These are phyloP conservation scores for Aureobasidium zeae DNA, from an alignment of 2,329 filamentous ascomycete species.

Conservation along the genomic window DNA sequence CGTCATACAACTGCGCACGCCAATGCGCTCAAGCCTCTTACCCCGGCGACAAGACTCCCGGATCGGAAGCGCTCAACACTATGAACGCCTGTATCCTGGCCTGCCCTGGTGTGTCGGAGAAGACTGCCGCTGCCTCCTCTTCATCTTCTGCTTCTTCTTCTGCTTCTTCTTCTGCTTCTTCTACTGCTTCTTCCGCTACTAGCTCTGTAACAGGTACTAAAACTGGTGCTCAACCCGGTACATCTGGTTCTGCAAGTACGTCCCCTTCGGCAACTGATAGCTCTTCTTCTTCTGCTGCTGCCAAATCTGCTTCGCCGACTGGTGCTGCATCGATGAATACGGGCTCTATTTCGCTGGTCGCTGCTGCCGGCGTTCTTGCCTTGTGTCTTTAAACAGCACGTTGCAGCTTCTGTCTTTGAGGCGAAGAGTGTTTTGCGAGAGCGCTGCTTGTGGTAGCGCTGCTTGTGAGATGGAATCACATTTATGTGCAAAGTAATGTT, in stretches of 20 bases:
- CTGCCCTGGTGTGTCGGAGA: conserved; percentile 23
- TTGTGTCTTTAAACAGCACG: neutral
- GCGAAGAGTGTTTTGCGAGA: too few relatives aligned
- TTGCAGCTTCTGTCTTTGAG: too few relatives aligned
- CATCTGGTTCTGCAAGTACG: neutral
- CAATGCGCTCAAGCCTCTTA: conserved; percentile 24
- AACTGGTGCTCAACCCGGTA: neutral
- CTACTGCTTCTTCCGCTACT: too few relatives aligned
- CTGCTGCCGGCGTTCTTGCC: conserved; percentile 2
- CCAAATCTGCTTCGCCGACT: neutral
- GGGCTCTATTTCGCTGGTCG: conserved; percentile 1
- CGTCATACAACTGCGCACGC: conserved; percentile 23
- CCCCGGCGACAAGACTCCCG: conserved; percentile 23
- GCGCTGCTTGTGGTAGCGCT: too few relatives aligned
- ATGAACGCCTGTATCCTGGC: conserved; percentile 25
- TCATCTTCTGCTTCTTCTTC: neutral
- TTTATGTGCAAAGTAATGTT: too few relatives aligned
- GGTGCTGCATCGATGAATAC: conserved; percentile 6
- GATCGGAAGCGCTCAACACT: conserved; percentile 20
- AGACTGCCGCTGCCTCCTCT: conserved; percentile 14
- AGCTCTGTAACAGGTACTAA: neutral
- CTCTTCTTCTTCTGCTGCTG: neutral
- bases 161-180: neutral
- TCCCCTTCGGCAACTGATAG: neutral
- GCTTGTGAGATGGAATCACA: too few relatives aligned